These are phyloP conservation scores for Hyaloperonospora arabidopsidis DNA, from an alignment of 352 stramenopile species.

Conservation along the genomic window DNA sequence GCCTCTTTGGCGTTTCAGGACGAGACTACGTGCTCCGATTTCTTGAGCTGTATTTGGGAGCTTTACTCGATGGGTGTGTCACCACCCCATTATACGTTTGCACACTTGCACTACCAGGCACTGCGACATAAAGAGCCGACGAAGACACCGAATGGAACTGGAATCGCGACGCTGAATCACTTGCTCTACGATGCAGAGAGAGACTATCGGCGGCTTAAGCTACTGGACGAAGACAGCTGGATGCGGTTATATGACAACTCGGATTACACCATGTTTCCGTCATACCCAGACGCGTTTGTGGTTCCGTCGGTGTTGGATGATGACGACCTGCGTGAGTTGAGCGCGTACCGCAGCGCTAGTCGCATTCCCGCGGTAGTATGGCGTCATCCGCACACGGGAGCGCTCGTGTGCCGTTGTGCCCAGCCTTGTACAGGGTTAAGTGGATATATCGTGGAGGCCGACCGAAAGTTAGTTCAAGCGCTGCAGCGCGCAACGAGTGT, in stretches of 20 bases:
- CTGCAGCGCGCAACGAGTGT: slow-evolving; percentile 61
- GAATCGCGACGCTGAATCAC: slow-evolving; percentile 38
- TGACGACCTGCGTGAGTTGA: slow-evolving; percentile 78
- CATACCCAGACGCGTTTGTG: slow-evolving; percentile 91
- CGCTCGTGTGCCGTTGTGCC: slow-evolving; percentile 82
- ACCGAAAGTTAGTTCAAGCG: slow-evolving; percentile 71
- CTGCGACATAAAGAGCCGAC: slow-evolving; percentile 37
- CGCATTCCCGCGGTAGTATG: slow-evolving; percentile 91
- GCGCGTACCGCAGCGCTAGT: slow-evolving; percentile 90
- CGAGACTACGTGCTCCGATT: slow-evolving; percentile 65
- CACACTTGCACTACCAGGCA: slow-evolving; percentile 65
- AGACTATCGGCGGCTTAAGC: slow-evolving; percentile 71
- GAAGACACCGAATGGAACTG: slow-evolving; percentile 21
- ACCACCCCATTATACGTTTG: slow-evolving; percentile 60
- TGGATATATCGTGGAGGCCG: slow-evolving; percentile 68
- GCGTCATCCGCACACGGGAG: slow-evolving; percentile 85
- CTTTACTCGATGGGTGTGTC: slow-evolving; percentile 38
- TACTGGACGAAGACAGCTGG: slow-evolving; percentile 76
- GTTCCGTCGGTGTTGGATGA: slow-evolving; percentile 90
- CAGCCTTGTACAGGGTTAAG: slow-evolving; percentile 79
- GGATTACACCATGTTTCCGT: slow-evolving; percentile 86
- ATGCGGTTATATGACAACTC: slow-evolving; percentile 84
- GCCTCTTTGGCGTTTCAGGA: slow-evolving; percentile 81
- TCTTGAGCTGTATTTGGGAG: slow-evolving; percentile 68
- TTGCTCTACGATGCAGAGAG: slow-evolving; percentile 66